Evolutionary conservation across 768 basidiomycete genomes (phyloP), one percentile per base, ranked within the genome.

Genomic region (Lactarius hatsudake): DNA sequence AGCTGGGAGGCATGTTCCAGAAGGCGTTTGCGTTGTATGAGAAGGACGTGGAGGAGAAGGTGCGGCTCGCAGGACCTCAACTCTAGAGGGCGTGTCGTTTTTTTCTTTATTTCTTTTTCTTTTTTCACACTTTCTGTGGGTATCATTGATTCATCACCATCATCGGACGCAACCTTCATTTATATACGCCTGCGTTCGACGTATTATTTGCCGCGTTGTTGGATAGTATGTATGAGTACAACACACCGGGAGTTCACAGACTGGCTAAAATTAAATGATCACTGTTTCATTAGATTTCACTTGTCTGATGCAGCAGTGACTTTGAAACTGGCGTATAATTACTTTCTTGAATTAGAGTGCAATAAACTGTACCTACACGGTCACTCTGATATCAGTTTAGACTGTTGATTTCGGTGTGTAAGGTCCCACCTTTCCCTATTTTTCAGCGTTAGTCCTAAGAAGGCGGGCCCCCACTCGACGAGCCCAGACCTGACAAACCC

Each of bases 11-110:
- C 70, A 98, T 98, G 96, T 98, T 98, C 87, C 82, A 84, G 76
- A 93, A 91, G 80, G 96, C 95, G 48, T 97, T 97, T 79, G 88
- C 87, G 73, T 79, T 95, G 76, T 98, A 98, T 76, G 91, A 95
- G 81, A 85, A 82, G 73, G 93, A 93, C 71, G 93, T 96, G 9
- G 83, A 87, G 38, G 84, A 85, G 73, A 89, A 88, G 77, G 94
- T 97, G 65, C 83, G 89, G 73, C 74, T 84, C 69, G 93, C 95
- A 28, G 96, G 96, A 45, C 96, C 96, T 26, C 77, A 73, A 67
- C 40, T 75, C 17, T 73, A 67, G 64, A 70, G 17, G 55, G 51
- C 5, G 3, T 15, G 40, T 61, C 32, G 3, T 56, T 36, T 55
- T 8, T 55, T 10, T 65, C 20, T 34, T 65, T 61, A 28, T 61